These are phyloP conservation scores for Saccharomyces hybrid DNA, from an alignment of 1,139 yeast species.

Conservation along the genomic window DNA sequence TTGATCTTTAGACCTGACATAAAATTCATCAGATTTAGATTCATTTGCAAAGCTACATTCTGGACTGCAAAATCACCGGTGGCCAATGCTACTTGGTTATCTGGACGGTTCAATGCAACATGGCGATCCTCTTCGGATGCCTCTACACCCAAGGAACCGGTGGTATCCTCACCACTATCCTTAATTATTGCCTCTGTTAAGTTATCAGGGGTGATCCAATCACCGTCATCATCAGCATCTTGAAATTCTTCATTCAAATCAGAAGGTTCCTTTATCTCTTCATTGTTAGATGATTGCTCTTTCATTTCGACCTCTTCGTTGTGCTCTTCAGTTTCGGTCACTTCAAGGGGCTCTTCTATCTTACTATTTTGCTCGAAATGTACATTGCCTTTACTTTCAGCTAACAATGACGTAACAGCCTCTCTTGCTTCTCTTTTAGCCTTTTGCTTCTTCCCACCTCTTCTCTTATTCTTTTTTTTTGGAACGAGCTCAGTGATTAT, in stretches of 20 bases:
- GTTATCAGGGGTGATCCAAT: slow-evolving; percentile 92
- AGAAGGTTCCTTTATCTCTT: slow-evolving; percentile 39
- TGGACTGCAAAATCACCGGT: slow-evolving; percentile 98
- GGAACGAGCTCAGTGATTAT: neutral
- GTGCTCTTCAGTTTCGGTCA: slow-evolving; percentile 9
- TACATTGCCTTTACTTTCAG: slow-evolving; percentile 15
- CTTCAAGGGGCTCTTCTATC: too few species aligned
- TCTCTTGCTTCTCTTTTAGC: slow-evolving; percentile 39
- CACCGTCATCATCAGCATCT: slow-evolving; percentile 73
- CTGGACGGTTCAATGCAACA: slow-evolving; percentile 23
- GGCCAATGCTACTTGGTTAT: slow-evolving; percentile 69
- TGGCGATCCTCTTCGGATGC: slow-evolving; percentile 19
- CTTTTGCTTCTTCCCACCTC: slow-evolving; percentile 60
- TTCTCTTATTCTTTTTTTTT: slow-evolving; percentile 44
- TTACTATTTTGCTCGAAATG: slow-evolving; percentile 8
- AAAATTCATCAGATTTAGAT: slow-evolving; percentile 76
- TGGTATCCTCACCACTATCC: slow-evolving; percentile 48
- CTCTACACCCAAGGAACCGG: slow-evolving; percentile 33
- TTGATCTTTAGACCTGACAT: slow-evolving; percentile 80
- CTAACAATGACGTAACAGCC: slow-evolving; percentile 9
- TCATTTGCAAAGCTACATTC: slow-evolving; percentile 87
- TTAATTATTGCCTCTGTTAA: slow-evolving; percentile 59
- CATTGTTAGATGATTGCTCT: slow-evolving; percentile 9
- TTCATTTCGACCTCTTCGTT: slow-evolving; percentile 5
- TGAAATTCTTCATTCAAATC: slow-evolving; percentile 47